phyloP scores from a whole-genome alignment of 2,329 filamentous ascomycete species.

The Penicillium olsonii region DNA sequence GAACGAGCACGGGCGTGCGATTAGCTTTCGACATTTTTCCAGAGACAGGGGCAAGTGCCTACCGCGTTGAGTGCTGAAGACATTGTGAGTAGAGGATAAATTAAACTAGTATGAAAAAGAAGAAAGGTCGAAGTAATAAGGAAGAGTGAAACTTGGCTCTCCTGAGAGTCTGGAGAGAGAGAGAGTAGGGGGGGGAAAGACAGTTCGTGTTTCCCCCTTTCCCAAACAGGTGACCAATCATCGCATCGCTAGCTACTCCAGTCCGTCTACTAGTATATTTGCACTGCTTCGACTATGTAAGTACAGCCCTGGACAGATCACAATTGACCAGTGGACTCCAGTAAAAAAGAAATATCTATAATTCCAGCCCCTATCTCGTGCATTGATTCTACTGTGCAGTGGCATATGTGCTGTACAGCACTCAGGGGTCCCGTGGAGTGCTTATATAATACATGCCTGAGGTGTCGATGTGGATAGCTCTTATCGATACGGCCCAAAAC shows the following conservation, averaged over 20 bases:
- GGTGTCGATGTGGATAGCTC: conserved; percentile 20
- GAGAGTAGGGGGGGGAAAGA: conserved; percentile 27
- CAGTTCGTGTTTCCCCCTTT: conserved; percentile 34
- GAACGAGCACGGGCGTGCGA: conserved; percentile 21
- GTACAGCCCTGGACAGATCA: conserved; percentile 8
- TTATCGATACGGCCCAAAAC: conserved; percentile 20
- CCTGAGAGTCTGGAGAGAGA: conserved; percentile 27
- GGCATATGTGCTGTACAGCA: too few species aligned
- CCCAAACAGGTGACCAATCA: conserved; percentile 30
- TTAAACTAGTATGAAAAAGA: conserved; percentile 22
- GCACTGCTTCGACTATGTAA: neutral
- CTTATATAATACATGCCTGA: conserved; percentile 19
- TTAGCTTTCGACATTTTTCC: conserved; percentile 22
- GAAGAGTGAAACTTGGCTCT: conserved; percentile 28
- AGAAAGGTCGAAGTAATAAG: conserved; percentile 21
- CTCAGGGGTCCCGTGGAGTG: conserved; percentile 30
- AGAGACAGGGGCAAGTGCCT: conserved; percentile 39
- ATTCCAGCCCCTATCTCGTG: neutral
- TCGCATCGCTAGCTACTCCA: conserved; percentile 21
- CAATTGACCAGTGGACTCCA: conserved; percentile 2
- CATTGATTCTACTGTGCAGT: neutral
- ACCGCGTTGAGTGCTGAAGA: conserved; percentile 57
- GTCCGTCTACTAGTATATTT: conserved; percentile 10
- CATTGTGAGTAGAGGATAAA: conserved; percentile 44
- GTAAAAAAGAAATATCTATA: neutral